Evolutionary conservation across 1,284 basidiomycete species (phyloP).

Genomic region (Austropuccinia psidii): DNA sequence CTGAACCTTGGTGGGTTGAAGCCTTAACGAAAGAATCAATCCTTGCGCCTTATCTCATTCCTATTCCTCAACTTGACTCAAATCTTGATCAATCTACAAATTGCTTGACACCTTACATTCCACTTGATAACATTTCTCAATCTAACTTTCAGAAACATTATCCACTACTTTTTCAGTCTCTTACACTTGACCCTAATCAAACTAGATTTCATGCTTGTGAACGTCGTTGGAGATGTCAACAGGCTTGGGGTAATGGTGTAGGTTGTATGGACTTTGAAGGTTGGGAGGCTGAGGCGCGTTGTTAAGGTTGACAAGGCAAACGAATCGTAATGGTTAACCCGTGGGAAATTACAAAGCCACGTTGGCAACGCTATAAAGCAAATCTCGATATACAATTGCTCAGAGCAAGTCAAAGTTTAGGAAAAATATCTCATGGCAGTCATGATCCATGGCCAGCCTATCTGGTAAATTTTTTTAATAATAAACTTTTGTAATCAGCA

Average conservation of each 20-base stretch:
- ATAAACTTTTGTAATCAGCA: too few species aligned
- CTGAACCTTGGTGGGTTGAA: slow-evolving; percentile 44
- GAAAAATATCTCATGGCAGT: not conserved
- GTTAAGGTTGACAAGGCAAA: not conserved
- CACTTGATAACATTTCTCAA: slow-evolving; percentile 11
- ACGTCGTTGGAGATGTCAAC: not conserved
- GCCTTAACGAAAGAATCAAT: slow-evolving; percentile 41
- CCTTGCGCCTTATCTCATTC: slow-evolving; percentile 41
- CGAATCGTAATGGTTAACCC: slow-evolving; percentile 10
- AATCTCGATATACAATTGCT: not conserved
- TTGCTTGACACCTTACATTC: not conserved
- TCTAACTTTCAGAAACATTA: not conserved
- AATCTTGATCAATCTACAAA: not conserved
- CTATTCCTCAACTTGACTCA: not conserved
- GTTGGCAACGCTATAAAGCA: not conserved
- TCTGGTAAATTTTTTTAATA: slow-evolving; percentile 1
- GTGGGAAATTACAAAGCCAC: not conserved
- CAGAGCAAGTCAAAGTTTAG: not conserved
- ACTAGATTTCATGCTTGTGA: slow-evolving; percentile 34
- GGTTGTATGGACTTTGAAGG: not conserved
- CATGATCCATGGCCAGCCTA: slow-evolving; percentile 8
- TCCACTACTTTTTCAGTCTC: not conserved
- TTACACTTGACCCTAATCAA: not conserved
- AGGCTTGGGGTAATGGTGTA: not conserved
- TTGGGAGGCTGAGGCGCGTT: not conserved